Percentiles rank a stretch among this genome's conserved stretches.
phyloP scores from a whole-genome alignment of 2,329 filamentous ascomycete species.

The Microcyclosporella mali region DNA sequence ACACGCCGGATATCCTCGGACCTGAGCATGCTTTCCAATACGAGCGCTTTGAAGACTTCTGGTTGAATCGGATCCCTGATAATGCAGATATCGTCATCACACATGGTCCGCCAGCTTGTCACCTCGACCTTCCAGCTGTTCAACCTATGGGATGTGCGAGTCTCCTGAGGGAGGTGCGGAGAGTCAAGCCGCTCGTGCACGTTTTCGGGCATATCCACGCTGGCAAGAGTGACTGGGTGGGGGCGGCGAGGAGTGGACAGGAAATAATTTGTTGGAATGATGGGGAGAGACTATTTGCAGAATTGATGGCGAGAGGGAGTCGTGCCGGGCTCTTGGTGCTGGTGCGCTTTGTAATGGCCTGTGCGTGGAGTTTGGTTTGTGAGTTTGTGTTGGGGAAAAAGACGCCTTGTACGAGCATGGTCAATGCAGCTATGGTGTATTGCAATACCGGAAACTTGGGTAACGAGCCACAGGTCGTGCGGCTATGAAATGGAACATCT shows the following conservation, averaged over 20 bases:
- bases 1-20: constrained; percentile 41
- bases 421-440: constrained; percentile 56
- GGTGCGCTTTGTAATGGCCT: constrained; percentile 48
- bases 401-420: constrained; percentile 41
- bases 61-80: constrained; percentile 59
- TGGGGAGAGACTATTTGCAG: constrained; percentile 64
- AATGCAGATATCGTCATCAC: constrained; percentile 63
- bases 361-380: too few species aligned
- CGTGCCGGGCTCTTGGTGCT: constrained; percentile 41
- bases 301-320: constrained; percentile 31
- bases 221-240: constrained; percentile 37
- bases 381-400: constrained; percentile 34
- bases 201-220: constrained; percentile 83
- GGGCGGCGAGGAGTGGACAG: constrained; percentile 48
- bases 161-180: constrained; percentile 66
- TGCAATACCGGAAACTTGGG: constrained; percentile 44
- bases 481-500: too few species aligned
- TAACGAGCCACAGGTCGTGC: constrained; percentile 39
- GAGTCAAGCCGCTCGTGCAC: constrained; percentile 67
- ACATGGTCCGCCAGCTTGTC: constrained; percentile 59
- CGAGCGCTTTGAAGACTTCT: constrained; percentile 30
- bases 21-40: constrained; percentile 59
- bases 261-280: constrained; percentile 70
- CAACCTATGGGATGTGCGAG: constrained; percentile 58
- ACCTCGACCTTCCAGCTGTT: constrained; percentile 54